Evolutionary conservation across 345 rosid species (phyloP), one percentile per base, ranked within the genome.

Genomic region (Sonneratia alba): DNA sequence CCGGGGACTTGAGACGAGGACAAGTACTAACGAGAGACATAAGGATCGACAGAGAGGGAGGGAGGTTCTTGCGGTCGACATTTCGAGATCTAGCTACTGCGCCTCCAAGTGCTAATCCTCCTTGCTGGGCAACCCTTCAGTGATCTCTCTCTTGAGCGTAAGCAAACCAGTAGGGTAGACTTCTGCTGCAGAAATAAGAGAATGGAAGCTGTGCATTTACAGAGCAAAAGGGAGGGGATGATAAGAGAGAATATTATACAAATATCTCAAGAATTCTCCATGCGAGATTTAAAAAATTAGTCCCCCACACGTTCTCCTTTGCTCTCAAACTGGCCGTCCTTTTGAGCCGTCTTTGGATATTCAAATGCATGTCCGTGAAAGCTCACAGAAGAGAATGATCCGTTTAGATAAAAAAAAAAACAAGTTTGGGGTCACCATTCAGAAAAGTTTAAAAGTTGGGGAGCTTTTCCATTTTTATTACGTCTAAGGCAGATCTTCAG

Each of bases 241-340:
- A 64, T 13, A 48, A 47, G 48, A 72, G 36, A 65, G 24, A 64
- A 47, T 72, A 65, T 65, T 21, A 48, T 65, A 9, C 45, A 42
- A 63, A 0, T 45, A 18, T 43, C 11, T 51, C 21, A 43, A 24
- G 4, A 6, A 42, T 42, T 42, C 6, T 55, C 36, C 9, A 9
- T 24, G 22, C 7, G 13, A n/a, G 15, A 59, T 18, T 22, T 53
- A 15, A 22, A 1, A n/a, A 12, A 24, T 34, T 27, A 27, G 66
- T 67, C 68, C 49, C 72, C 66, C 43, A 43, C 55, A 32, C 7
- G 38, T 5, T 40, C 68, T 61, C 53, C 40, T 12, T 59, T 62
- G 68, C 43, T 47, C 27, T 22, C 53, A 67, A 67, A 32, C 40
- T 40, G 55, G 12, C 21, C 13, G 27, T 7, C 24, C 15, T 67